Percentiles rank a stretch among this genome's conserved stretches.
phyloP scores from a whole-genome alignment of 139 green algal species.

The Gonium pectorale region DNA sequence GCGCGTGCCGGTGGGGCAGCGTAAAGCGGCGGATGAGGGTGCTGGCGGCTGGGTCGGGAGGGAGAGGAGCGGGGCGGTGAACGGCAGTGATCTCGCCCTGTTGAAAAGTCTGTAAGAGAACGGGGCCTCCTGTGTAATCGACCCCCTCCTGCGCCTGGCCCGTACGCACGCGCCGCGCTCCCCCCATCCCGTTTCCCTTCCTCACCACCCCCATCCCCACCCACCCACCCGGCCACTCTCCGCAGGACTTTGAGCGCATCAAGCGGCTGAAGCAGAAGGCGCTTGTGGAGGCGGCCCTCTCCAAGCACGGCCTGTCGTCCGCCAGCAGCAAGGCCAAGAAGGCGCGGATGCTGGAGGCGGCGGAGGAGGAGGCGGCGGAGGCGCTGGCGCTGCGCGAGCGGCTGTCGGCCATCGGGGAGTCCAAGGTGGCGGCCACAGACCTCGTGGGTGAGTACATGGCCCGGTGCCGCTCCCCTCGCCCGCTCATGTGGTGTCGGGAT shows the following conservation, averaged over 20 bases:
- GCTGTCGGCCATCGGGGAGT: conserved; percentile 57
- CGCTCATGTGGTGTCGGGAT: too few relatives aligned
- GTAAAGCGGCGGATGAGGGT: too few relatives aligned
- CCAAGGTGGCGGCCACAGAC: conserved; percentile 67
- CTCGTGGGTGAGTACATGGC: conserved; percentile 67
- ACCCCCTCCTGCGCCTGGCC: too few relatives aligned
- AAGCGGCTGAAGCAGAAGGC: conserved; percentile 62
- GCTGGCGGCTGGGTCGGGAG: too few relatives aligned
- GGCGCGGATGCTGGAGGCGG: conserved; percentile 58
- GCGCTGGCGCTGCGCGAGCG: conserved; percentile 63
- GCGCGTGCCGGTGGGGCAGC: too few relatives aligned
- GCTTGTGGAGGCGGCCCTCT: conserved; percentile 80
- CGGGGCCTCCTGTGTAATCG: too few relatives aligned
- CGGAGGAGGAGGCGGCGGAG: conserved; percentile 86
- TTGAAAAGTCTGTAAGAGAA: too few relatives aligned
- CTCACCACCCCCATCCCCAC: background rate
- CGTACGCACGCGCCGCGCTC: too few relatives aligned
- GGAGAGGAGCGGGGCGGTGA: too few relatives aligned
- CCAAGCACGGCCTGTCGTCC: conserved; percentile 87
- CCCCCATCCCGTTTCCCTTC: background rate
- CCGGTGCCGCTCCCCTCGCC: background rate
- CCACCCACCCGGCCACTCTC: background rate
- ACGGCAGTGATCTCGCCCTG: too few relatives aligned
- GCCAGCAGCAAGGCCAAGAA: conserved; percentile 62
- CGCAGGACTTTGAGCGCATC: conserved; percentile 92